phyloP scores from a whole-genome alignment of 23 red algal species.

The Agarophyton chilense region DNA sequence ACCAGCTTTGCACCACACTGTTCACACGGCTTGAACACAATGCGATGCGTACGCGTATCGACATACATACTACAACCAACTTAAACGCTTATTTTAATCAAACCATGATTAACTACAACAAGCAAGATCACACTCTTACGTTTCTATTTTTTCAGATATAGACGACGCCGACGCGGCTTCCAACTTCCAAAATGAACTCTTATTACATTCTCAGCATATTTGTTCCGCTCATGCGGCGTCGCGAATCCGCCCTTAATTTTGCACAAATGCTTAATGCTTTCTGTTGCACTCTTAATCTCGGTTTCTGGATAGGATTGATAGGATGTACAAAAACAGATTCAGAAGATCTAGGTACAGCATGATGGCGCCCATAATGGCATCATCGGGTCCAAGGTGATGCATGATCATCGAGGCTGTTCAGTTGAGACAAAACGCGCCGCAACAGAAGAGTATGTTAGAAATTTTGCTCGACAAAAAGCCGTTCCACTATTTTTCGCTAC shows the following conservation, averaged over 20 bases:
- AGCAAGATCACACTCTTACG: background rate
- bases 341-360: constrained; percentile 89
- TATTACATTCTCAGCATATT: background rate
- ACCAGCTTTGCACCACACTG: background rate
- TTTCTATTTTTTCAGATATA: background rate
- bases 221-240: background rate
- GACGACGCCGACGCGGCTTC: background rate
- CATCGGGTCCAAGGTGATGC: constrained; percentile 87
- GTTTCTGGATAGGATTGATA: constrained; percentile 83
- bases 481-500: too few species aligned
- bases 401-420: constrained; percentile 82
- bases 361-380: constrained; percentile 80
- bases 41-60: background rate
- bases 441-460: background rate
- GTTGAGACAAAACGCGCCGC: background rate
- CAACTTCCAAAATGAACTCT: background rate
- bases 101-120: background rate
- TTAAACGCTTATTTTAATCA: constrained; percentile 2
- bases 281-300: constrained; percentile 33
- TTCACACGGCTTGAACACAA: background rate
- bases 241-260: background rate
- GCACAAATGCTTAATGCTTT: background rate
- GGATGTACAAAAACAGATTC: constrained; percentile 95
- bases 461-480: too few species aligned
- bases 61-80: background rate